Evolutionary conservation across 140 eudicot genomes (phyloP).

Genomic region (Bidens hawaiensis): DNA sequence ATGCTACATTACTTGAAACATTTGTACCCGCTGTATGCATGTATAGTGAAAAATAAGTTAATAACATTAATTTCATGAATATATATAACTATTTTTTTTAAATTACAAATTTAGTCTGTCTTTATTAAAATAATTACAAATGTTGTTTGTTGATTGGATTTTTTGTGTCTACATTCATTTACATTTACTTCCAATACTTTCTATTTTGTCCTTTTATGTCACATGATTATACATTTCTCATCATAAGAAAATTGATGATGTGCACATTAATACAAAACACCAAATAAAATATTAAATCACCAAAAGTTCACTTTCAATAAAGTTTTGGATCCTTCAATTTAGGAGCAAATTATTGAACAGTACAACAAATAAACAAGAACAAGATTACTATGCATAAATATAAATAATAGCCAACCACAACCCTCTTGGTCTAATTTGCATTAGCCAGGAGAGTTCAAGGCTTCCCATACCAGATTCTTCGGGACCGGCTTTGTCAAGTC

Average conservation of each 20-base stretch:
- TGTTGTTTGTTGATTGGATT: no score
- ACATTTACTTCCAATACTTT: neutral
- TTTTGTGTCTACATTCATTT: no score
- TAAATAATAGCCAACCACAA: neutral
- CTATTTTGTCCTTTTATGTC: neutral
- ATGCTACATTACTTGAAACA: no score
- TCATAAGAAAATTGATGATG: no score
- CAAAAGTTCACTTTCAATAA: neutral
- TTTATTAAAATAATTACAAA: no score
- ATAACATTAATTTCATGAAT: no score
- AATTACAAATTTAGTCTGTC: no score
- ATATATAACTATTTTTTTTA: no score
- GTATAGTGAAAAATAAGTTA: no score
- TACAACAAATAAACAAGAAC: neutral
- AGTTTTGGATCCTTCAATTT: neutral
- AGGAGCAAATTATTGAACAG: neutral
- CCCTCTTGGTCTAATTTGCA: neutral
- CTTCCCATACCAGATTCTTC: conserved; percentile 79
- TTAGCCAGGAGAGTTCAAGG: conserved; percentile 62
- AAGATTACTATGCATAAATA: conserved; percentile 13
- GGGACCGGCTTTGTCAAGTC: conserved; percentile 64
- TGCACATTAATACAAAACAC: no score
- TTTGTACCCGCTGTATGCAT: no score
- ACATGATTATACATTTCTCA: neutral
- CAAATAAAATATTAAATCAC: neutral